These are phyloP conservation scores for Colletotrichum spinosum DNA, from an alignment of 2,329 filamentous ascomycete species.

Conservation along the genomic window DNA sequence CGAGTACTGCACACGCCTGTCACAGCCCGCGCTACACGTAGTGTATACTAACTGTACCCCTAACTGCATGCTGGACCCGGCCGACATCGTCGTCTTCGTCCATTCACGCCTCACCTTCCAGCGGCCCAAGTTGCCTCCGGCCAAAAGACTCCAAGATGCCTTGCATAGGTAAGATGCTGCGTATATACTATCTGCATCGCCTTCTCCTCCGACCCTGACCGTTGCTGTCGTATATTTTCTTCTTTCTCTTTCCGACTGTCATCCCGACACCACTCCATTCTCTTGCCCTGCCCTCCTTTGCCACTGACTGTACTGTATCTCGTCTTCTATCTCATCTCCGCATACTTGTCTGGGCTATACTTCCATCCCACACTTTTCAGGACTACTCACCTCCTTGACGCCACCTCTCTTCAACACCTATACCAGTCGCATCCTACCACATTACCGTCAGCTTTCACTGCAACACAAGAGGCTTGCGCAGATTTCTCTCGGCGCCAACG, in stretches of 20 bases:
- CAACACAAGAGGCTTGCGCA: constrained; percentile 17
- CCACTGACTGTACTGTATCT: constrained; percentile 26
- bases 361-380: background rate
- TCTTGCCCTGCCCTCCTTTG: constrained; percentile 29
- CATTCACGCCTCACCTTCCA: constrained; percentile 43
- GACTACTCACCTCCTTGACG: constrained; percentile 3
- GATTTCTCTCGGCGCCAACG: constrained; percentile 16
- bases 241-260: constrained; percentile 7
- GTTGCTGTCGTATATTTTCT: constrained; percentile 19
- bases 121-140: constrained; percentile 17
- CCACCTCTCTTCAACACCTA: constrained; percentile 10
- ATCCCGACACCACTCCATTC: background rate
- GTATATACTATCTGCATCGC: constrained; percentile 45
- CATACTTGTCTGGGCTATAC: constrained; percentile 26
- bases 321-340: constrained; percentile 7
- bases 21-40: constrained; percentile 7
- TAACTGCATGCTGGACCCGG: constrained; percentile 39
- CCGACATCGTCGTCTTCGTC: constrained; percentile 38
- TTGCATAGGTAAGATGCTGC: constrained; percentile 5
- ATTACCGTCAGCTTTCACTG: constrained; percentile 7
- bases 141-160: constrained; percentile 23
- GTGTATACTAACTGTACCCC: constrained; percentile 32
- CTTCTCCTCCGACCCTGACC: constrained; percentile 38
- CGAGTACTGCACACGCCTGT: background rate
- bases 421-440: background rate